These are phyloP conservation scores for Grosmannia clavigera DNA, from an alignment of 2,329 filamentous ascomycete species.

Conservation along the genomic window DNA sequence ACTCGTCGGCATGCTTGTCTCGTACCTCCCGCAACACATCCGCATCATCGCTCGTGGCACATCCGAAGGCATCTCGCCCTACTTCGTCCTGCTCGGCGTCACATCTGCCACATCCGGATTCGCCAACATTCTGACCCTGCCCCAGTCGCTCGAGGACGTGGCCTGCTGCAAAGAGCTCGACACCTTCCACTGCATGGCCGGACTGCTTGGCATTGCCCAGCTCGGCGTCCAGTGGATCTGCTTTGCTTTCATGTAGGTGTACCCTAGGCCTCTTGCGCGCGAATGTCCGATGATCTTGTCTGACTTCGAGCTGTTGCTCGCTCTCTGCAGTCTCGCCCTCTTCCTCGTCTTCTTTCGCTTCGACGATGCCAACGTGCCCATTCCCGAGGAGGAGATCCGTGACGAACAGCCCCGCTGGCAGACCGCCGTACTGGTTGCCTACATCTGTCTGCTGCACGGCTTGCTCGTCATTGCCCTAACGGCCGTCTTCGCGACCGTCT, in stretches of 20 bases:
- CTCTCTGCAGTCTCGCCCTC: constrained; percentile 59
- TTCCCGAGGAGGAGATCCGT: constrained; percentile 31
- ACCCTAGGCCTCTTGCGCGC: background rate
- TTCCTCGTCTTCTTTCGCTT: constrained; percentile 90
- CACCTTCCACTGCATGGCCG: constrained; percentile 71
- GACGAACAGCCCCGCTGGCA: constrained; percentile 55
- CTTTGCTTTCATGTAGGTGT: constrained; percentile 75
- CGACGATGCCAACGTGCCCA: constrained; percentile 36
- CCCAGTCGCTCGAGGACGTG: constrained; percentile 71
- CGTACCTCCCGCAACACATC: constrained; percentile 88
- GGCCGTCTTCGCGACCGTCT: constrained; percentile 50
- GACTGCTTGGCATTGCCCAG: constrained; percentile 78
- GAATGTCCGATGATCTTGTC: too few relatives aligned
- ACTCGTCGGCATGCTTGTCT: constrained; percentile 76
- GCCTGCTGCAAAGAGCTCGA: constrained; percentile 75
- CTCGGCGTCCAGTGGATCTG: constrained; percentile 86
- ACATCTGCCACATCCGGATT: constrained; percentile 82
- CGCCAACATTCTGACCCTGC: constrained; percentile 81
- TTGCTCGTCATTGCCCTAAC: constrained; percentile 58
- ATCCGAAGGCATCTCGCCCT: constrained; percentile 89
- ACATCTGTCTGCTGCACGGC: constrained; percentile 62
- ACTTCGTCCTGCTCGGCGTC: constrained; percentile 87
- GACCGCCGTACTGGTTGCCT: constrained; percentile 65
- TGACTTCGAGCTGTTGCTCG: background rate
- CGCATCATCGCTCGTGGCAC: constrained; percentile 78